Evolutionary conservation across 225 moss, liverwort and hornwort genomes (phyloP).

Genomic region (Lunularia cruciata): DNA sequence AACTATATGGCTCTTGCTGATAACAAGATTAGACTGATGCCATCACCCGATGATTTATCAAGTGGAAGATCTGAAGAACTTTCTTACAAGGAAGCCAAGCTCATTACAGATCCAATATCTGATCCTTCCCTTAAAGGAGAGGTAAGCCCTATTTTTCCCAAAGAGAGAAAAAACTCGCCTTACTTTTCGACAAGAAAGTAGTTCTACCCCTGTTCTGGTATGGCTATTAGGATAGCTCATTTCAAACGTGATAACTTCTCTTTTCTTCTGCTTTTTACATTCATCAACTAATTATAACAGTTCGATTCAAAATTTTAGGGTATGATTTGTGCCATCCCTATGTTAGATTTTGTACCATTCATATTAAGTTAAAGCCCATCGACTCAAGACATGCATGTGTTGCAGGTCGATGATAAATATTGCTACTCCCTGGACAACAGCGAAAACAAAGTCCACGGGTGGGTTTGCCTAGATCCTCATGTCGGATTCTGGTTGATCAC

Average conservation of each 20-base stretch:
- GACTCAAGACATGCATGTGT: too few species aligned
- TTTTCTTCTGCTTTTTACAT: too few species aligned
- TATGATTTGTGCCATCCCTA: too few species aligned
- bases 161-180: too few species aligned
- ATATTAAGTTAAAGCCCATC: too few species aligned
- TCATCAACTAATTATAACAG: too few species aligned
- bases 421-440: conserved; percentile 53
- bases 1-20: conserved; percentile 60
- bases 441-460: conserved; percentile 64
- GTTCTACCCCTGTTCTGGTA: background rate
- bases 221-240: too few species aligned
- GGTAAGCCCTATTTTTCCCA: too few species aligned
- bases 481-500: conserved; percentile 70
- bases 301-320: too few species aligned
- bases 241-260: too few species aligned
- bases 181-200: background rate
- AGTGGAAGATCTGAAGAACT: conserved; percentile 27
- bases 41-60: conserved; percentile 53
- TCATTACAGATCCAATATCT: conserved; percentile 44
- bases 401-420: conserved; percentile 73
- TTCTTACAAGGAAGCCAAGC: conserved; percentile 62
- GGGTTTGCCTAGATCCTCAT: conserved; percentile 48
- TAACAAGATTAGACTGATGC: conserved; percentile 62
- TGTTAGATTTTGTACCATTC: too few species aligned
- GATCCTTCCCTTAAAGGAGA: conserved; percentile 54